phyloP scores from a whole-genome alignment of 208 protist genomes.

The Trichomonas tenax region DNA sequence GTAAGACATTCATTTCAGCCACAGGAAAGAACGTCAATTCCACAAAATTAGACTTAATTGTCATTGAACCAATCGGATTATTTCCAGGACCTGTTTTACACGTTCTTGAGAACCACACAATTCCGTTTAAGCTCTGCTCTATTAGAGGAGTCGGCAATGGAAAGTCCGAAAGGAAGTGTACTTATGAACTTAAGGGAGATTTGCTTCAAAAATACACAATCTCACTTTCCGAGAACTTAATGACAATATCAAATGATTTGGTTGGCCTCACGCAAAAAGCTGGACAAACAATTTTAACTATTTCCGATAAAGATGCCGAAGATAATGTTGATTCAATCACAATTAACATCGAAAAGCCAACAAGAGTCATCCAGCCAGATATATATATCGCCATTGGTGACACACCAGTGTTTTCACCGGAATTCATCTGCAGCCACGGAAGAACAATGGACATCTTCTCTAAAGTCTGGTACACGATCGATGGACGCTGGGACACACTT shows the following conservation, averaged over 20 bases:
- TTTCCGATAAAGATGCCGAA: not conserved
- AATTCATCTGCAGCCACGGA: not conserved
- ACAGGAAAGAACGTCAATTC: too few species aligned
- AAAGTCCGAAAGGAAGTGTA: not conserved
- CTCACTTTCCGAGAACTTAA: not conserved
- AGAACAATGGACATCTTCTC: not conserved
- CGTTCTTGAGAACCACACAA: not conserved
- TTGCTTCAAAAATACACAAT: not conserved
- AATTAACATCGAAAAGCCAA: not conserved
- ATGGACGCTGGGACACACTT: not conserved
- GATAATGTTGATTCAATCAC: not conserved
- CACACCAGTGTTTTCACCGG: not conserved
- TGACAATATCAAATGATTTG: not conserved
- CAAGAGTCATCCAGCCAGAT: not conserved
- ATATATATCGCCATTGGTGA: not conserved
- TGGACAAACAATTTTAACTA: not conserved
- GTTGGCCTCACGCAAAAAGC: not conserved
- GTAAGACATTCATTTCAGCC: not conserved
- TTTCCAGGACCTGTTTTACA: not conserved
- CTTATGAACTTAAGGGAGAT: not conserved
- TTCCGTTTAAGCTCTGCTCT: not conserved
- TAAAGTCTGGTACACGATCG: not conserved
- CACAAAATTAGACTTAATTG: not conserved
- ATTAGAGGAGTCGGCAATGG: not conserved
- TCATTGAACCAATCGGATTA: not conserved